These are phyloP conservation scores for Colletotrichum siamense DNA, from an alignment of 2,329 filamentous ascomycete genomes.

Conservation along the genomic window DNA sequence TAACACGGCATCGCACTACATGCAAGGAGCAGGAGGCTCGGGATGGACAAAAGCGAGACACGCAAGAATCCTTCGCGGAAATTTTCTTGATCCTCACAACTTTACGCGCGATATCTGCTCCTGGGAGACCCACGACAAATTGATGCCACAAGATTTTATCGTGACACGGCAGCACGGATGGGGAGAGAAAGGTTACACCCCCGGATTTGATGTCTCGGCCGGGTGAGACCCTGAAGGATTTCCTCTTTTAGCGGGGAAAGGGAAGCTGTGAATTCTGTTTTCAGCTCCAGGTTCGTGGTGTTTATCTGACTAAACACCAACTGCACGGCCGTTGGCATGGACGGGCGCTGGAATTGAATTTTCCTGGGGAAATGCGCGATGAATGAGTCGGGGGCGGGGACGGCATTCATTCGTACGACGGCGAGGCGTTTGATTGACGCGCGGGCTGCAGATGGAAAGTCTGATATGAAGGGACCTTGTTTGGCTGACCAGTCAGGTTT, in stretches of 20 bases:
- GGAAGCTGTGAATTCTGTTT: neutral
- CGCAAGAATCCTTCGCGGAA: neutral
- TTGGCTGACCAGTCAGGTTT: neutral
- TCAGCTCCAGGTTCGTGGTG: neutral
- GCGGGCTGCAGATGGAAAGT: neutral
- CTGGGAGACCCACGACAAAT: neutral
- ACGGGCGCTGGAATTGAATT: neutral
- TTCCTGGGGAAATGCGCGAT: neutral
- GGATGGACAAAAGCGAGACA: neutral
- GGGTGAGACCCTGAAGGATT: neutral
- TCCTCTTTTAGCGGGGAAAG: neutral
- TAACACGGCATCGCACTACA: neutral
- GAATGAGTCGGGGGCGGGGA: neutral
- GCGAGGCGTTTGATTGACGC: neutral
- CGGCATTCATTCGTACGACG: neutral
- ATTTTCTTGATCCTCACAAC: neutral
- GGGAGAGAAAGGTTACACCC: neutral
- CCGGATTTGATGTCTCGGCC: neutral
- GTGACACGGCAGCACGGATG: slow-evolving; percentile 13
- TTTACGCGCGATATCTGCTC: neutral
- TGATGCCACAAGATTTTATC: neutral
- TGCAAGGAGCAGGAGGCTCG: neutral
- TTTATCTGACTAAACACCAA: neutral
- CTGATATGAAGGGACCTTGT: neutral
- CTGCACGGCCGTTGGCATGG: neutral